A percentile compares a stretch with the other conserved stretches of the same genome.
Conservation (phyloP, 192 early-diverging fungal species). For the Backusella australiensis region DNA sequence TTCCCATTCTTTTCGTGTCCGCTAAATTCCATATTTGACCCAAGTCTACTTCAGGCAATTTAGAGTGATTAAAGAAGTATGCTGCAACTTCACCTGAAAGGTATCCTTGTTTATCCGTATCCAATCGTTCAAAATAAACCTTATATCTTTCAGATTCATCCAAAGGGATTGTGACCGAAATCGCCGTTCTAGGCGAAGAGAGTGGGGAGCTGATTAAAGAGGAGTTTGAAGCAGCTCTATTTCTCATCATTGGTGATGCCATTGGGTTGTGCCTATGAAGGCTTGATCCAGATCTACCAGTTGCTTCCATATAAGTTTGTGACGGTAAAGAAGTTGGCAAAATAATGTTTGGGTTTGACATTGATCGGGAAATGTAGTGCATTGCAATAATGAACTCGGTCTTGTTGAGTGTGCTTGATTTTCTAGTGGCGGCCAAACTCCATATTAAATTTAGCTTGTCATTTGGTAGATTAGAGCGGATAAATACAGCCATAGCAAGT, state of each 20-base stretch:
- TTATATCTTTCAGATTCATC: conserved; percentile 75
- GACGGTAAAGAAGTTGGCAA: conserved; percentile 70
- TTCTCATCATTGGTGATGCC: conserved; percentile 21
- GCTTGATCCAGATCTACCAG: conserved; percentile 15
- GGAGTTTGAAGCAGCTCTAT: conserved; percentile 7
- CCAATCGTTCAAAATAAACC: conserved; percentile 72
- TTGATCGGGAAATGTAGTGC: conserved; percentile 76
- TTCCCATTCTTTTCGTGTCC: conserved; percentile 56
- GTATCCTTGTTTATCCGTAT: conserved; percentile 57
- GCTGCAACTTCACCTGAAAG: conserved; percentile 52
- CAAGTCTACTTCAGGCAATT: conserved; percentile 31
- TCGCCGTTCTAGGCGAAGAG: background rate
- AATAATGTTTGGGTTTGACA: conserved; percentile 58
- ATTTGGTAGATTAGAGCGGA: conserved; percentile 74
- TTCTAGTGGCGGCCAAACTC: conserved; percentile 71
- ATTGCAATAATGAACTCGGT: conserved; percentile 89
- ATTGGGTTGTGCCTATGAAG: conserved; percentile 24
- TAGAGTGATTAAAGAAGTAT: conserved; percentile 38
- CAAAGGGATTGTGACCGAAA: conserved; percentile 67
- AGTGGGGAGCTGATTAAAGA: conserved; percentile 11
- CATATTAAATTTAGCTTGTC: conserved; percentile 80
- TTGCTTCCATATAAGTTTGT: conserved; percentile 46
- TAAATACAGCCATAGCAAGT: conserved; percentile 69
- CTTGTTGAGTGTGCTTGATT: conserved; percentile 66
- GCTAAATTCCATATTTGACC: conserved; percentile 58